These are phyloP conservation scores for Aspergillus nomiae DNA, from an alignment of 2,329 filamentous ascomycete genomes.

Conservation along the genomic window DNA sequence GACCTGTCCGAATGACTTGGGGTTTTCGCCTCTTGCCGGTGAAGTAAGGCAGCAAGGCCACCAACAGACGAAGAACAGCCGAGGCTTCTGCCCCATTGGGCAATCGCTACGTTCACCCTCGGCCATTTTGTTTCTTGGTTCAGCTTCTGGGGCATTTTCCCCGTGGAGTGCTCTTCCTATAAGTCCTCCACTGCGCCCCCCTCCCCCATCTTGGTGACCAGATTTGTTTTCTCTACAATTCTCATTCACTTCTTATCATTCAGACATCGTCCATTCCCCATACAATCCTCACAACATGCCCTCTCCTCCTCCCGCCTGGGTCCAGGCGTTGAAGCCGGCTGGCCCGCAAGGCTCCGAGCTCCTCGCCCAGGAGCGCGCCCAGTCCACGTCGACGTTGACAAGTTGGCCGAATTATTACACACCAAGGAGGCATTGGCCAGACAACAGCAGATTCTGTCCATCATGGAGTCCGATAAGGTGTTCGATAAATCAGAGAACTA, in stretches of 20 bases:
- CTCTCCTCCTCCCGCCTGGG: slow-evolving; percentile 61
- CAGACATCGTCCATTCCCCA: neutral
- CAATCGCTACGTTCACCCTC: slow-evolving; percentile 4
- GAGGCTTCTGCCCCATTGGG: slow-evolving; percentile 1
- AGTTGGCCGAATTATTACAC: slow-evolving; percentile 69
- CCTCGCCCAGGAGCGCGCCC: slow-evolving; percentile 67
- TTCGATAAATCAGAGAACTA: slow-evolving; percentile 81
- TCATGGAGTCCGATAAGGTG: slow-evolving; percentile 68
- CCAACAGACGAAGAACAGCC: neutral
- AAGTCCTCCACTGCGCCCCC: neutral
- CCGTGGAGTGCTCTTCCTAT: slow-evolving; percentile 6
- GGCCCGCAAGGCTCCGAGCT: slow-evolving; percentile 70
- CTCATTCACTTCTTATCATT: neutral
- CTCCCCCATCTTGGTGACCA: neutral
- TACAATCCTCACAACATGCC: slow-evolving; percentile 30
- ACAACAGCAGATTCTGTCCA: slow-evolving; percentile 61
- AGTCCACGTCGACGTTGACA: slow-evolving; percentile 67
- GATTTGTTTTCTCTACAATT: neutral
- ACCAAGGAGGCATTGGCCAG: slow-evolving; percentile 65
- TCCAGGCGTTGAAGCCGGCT: slow-evolving; percentile 66
- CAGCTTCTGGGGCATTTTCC: neutral
- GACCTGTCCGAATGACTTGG: neutral
- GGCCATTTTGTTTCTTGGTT: neutral
- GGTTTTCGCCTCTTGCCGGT: neutral
- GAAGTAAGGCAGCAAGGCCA: neutral